Base-by-base conservation (phyloP, 129 eudicot genomes). In the Pseudognaphalium luteoalbum region DNA sequence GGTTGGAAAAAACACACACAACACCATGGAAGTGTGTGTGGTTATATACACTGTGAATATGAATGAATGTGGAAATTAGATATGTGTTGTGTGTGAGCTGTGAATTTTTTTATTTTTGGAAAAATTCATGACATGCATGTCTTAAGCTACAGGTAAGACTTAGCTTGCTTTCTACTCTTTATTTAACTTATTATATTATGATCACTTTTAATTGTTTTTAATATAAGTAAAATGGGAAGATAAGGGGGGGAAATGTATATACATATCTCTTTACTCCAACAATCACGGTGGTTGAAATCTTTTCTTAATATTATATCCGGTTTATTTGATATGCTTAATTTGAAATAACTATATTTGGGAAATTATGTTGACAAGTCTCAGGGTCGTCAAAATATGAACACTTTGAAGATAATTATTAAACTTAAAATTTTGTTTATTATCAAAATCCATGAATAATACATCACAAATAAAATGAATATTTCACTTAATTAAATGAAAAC, bases 71-170 rank as follows among this genome's bases (percentile, higher is more conserved):
- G 41, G 37, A 12, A 3, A 7, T 35, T 68, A 74, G 32, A 81
- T 12, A 63, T 71, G 83, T 16, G 87, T 83, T 83, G 87, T 61
- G 67, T 50, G 80, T 83, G 83, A 83, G 87, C 84, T 79, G 86
- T 75, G 68, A 42, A 14, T 42, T 8, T 75, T 56, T 33, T 63
- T 50, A 47, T 52, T 73, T 79, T 74, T 75, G 81, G 66, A 80
- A 34, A 28, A 82, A 69, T 67, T 82, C 81, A 72, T 66, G 86
- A 77, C 86, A 77, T 71, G 77, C 79, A 82, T 82, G 86, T 82
- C 86, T 15, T 63, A 76, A 76, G n/a, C 72, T 71, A 71, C 81
- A 76, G 82, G 66, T 52, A 66, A 78, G 71, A 17, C 78, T 82
- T 77, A 60, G 79, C 75, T 82, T 65, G 78, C 64, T 57, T 73